Percentiles rank a stretch among this genome's conserved stretches.
Conservation (phyloP, 1,284 basidiomycete species). For the Cryptococcus sp. region DNA sequence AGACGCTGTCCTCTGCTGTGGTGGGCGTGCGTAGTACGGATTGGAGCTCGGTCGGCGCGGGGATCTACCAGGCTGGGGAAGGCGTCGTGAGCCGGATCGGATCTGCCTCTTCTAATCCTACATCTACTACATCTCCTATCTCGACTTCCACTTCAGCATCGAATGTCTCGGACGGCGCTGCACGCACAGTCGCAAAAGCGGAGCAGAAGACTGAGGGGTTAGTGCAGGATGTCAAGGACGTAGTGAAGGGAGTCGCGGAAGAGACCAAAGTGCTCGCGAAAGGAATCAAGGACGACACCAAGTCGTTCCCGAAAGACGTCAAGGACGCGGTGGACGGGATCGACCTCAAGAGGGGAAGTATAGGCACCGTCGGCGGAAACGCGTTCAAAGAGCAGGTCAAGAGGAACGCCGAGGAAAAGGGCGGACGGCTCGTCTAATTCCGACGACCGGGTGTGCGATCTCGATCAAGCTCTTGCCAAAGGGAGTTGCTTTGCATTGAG, state of each 20-base stretch:
- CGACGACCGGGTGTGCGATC: too few species aligned
- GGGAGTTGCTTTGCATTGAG: too few species aligned
- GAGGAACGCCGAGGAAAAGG: conserved; percentile 10
- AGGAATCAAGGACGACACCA: neutral
- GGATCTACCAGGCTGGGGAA: conserved; percentile 17
- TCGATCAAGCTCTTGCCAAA: too few species aligned
- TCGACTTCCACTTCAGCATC: neutral
- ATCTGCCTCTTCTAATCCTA: neutral
- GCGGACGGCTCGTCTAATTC: conserved; percentile 15
- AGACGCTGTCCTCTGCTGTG: conserved; percentile 28
- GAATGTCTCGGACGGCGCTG: neutral
- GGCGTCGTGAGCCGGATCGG: conserved; percentile 10
- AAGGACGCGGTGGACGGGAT: conserved; percentile 10
- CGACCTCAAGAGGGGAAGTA: conserved; percentile 7
- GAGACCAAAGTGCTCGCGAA: conserved; percentile 6
- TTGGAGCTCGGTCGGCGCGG: conserved; percentile 30
- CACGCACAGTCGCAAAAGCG: neutral
- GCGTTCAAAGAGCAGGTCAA: conserved; percentile 9
- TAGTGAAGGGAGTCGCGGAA: conserved; percentile 4
- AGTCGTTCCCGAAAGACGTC: neutral
- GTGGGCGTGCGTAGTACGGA: conserved; percentile 31
- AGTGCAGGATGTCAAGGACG: neutral
- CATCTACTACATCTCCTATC: neutral
- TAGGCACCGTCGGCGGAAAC: conserved; percentile 7
- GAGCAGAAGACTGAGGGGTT: neutral